Percentiles rank a stretch among this genome's conserved stretches.
Conservation (phyloP, 1,284 basidiomycete genomes). For the Leccinum fuscescens region DNA sequence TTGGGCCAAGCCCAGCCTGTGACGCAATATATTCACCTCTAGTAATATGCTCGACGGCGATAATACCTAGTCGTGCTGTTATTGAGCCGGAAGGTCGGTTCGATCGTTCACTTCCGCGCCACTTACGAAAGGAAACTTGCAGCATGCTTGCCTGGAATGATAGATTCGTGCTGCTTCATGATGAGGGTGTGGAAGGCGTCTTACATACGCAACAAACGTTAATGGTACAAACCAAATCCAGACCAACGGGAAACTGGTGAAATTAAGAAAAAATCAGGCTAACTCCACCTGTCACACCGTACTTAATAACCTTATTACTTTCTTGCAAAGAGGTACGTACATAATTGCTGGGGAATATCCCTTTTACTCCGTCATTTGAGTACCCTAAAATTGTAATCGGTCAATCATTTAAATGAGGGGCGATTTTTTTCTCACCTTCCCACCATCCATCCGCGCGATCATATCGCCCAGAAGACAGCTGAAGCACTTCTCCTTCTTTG, state of each 20-base stretch:
- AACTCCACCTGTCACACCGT: conserved; percentile 26
- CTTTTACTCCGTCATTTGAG: conserved; percentile 58
- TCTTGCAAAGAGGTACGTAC: conserved; percentile 44
- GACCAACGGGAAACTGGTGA: background rate
- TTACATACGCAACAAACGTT: conserved; percentile 30
- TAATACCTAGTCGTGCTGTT: conserved; percentile 15
- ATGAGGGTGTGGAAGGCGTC: conserved; percentile 17
- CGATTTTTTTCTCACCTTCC: conserved; percentile 54
- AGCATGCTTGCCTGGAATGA: conserved; percentile 19
- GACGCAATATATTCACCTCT: conserved; percentile 28
- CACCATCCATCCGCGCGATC: conserved; percentile 79
- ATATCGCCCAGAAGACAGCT: conserved; percentile 57
- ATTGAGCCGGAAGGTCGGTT: conserved; percentile 20
- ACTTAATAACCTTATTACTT: conserved; percentile 23
- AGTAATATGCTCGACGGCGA: conserved; percentile 19
- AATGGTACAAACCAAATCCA: conserved; percentile 11
- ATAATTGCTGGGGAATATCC: conserved; percentile 84
- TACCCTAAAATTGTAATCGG: conserved; percentile 48
- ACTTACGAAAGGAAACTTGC: conserved; percentile 30
- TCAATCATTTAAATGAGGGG: conserved; percentile 22
- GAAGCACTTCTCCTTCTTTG: conserved; percentile 57
- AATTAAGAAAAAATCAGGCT: conserved; percentile 15
- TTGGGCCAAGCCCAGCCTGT: conserved; percentile 23
- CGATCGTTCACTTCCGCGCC: conserved; percentile 31
- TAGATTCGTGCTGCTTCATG: conserved; percentile 19